Percentiles rank a stretch among this genome's conserved stretches.
These are phyloP conservation scores for Ambrosiella beaveri DNA, from an alignment of 2,329 filamentous ascomycete species.

Conservation along the genomic window DNA sequence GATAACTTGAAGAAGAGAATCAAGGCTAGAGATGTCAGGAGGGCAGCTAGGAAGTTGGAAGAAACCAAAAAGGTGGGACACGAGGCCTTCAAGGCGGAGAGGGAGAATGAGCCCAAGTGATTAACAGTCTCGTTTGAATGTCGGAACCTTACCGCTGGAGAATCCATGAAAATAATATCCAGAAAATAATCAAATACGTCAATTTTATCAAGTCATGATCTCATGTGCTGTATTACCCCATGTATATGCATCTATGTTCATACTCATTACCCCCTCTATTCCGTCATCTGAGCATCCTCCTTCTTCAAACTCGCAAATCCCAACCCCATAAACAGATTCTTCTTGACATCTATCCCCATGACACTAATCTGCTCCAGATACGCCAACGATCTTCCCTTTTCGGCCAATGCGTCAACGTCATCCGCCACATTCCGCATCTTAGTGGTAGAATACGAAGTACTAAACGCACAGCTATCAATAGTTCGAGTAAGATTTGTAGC, in stretches of 20 bases:
- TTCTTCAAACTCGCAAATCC: slow-evolving; percentile 2
- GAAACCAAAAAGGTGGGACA: background rate
- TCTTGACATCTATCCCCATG: slow-evolving; percentile 6
- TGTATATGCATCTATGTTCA: background rate
- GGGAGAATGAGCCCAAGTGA: background rate
- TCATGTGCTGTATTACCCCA: slow-evolving; percentile 1
- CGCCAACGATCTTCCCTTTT: slow-evolving; percentile 4
- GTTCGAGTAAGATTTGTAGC: too few relatives aligned
- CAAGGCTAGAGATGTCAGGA: slow-evolving; percentile 2
- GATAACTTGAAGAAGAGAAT: slow-evolving; percentile 20
- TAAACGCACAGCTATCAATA: too few relatives aligned
- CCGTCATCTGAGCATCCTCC: background rate
- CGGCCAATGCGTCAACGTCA: background rate
- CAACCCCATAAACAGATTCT: slow-evolving; percentile 11
- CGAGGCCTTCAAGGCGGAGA: background rate
- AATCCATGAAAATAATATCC: background rate
- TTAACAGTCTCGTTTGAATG: background rate
- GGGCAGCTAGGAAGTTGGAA: background rate
- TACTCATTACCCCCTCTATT: background rate
- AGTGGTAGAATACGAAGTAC: too few relatives aligned
- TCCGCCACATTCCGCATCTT: background rate
- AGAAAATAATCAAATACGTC: background rate
- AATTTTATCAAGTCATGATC: background rate
- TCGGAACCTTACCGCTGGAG: background rate
- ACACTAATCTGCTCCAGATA: background rate